phyloP scores from a whole-genome alignment of 1,284 basidiomycete species.

The Heterobasidion occidentale region DNA sequence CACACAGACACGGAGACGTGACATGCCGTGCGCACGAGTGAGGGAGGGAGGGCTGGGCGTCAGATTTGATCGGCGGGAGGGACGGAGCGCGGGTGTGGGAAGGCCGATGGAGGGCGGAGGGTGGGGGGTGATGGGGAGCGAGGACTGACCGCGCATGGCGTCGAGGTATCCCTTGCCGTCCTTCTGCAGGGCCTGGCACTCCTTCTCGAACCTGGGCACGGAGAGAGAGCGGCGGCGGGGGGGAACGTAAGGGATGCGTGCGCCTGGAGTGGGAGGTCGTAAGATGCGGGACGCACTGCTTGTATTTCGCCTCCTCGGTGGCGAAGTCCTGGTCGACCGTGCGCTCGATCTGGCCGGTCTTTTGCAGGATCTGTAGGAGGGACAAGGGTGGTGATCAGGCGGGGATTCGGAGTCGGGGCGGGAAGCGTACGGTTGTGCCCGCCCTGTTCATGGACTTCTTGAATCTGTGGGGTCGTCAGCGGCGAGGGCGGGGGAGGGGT shows the following conservation, averaged over 20 bases:
- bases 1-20: too few relatives aligned
- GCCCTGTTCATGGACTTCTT: slow-evolving; percentile 93
- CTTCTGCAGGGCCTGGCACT: slow-evolving; percentile 87
- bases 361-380: slow-evolving; percentile 71
- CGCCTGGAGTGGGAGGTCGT: neutral
- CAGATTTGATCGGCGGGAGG: neutral
- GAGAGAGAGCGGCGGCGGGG: neutral
- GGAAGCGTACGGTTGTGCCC: slow-evolving; percentile 67
- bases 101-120: neutral
- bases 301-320: slow-evolving; percentile 88
- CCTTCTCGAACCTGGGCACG: slow-evolving; percentile 79
- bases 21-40: neutral
- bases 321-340: slow-evolving; percentile 93
- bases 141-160: slow-evolving; percentile 74
- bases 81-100: neutral
- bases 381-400: slow-evolving; percentile 6
- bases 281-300: slow-evolving; percentile 53
- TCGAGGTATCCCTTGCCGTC: slow-evolving; percentile 95
- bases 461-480: slow-evolving; percentile 45
- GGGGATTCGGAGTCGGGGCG: slow-evolving; percentile 4
- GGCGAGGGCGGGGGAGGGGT: neutral
- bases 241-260: neutral
- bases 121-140: neutral
- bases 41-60: neutral
- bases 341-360: slow-evolving; percentile 95